A percentile compares a stretch with the other conserved stretches of the same genome.
phyloP scores from a whole-genome alignment of 495 filamentous ascomycete genomes.

The Aspergillus saccharolyticus region DNA sequence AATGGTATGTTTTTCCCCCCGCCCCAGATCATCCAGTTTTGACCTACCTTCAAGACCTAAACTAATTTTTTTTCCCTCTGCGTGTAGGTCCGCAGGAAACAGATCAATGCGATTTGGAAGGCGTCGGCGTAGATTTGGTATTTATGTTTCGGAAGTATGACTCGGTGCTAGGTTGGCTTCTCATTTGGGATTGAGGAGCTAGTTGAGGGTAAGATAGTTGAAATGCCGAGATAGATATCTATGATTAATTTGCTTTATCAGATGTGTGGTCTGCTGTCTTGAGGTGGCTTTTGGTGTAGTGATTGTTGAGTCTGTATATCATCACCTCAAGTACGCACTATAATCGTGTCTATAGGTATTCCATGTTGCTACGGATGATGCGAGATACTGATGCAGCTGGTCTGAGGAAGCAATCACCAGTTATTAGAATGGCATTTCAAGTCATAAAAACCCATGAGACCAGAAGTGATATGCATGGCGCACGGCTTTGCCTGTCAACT shows the following conservation, averaged over 20 bases:
- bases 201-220: background rate
- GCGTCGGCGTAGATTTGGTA: background rate
- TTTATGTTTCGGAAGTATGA: background rate
- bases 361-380: no score
- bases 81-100: constrained; percentile 32
- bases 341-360: no score
- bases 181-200: background rate
- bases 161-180: background rate
- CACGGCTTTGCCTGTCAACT: no score
- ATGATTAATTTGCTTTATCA: background rate
- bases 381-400: no score
- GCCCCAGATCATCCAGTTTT: background rate
- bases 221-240: background rate
- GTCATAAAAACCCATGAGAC: no score
- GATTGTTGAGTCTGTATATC: no score
- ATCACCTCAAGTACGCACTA: no score
- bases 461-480: no score
- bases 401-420: no score
- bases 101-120: constrained; percentile 41
- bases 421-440: no score
- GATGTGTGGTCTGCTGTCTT: no score
- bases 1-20: constrained; percentile 62
- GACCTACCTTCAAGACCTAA: background rate
- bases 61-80: background rate
- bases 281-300: no score